Evolutionary conservation across 2,329 filamentous ascomycete genomes (phyloP).

Genomic region (Colletotrichum agaves): DNA sequence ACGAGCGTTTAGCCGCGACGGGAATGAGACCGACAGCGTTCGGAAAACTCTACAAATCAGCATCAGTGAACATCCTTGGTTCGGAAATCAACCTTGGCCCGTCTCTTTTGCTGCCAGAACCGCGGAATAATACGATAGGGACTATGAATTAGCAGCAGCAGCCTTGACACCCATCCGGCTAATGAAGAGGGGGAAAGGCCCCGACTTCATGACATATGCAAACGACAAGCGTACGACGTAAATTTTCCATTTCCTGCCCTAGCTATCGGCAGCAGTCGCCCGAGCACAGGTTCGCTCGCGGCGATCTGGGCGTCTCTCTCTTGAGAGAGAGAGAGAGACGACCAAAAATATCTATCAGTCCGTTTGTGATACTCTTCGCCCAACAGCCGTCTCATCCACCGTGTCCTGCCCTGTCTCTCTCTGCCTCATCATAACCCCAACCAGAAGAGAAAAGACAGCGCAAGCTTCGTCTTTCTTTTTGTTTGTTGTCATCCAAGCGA

Average conservation of each 20-base stretch:
- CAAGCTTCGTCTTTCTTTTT: slow-evolving; percentile 27
- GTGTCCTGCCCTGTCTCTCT: slow-evolving; percentile 12
- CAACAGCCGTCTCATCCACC: slow-evolving; percentile 25
- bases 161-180: too few species aligned
- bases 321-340: not conserved
- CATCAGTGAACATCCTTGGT: not conserved
- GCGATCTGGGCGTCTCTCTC: slow-evolving; percentile 1
- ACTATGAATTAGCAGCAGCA: too few species aligned
- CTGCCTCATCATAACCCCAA: not conserved
- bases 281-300: slow-evolving; percentile 10
- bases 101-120: too few species aligned
- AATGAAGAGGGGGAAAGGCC: slow-evolving; percentile 17
- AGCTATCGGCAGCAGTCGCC: slow-evolving; percentile 28
- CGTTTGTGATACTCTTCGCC: slow-evolving; percentile 11
- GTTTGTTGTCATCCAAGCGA: slow-evolving; percentile 36
- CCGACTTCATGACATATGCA: not conserved
- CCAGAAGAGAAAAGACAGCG: slow-evolving; percentile 24
- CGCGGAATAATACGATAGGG: too few species aligned
- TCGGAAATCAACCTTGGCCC: too few species aligned
- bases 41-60: too few species aligned
- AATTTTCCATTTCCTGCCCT: slow-evolving; percentile 39
- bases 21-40: not conserved
- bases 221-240: slow-evolving; percentile 27
- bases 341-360: slow-evolving; percentile 33
- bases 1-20: not conserved